These are phyloP conservation scores for Hordeum vulgare DNA, from an alignment of 176 grass and related monocot genomes.

Conservation along the genomic window MorexV3_pseudomolecules_assembly NC_058519.1:355348489-355348988, in stretches of 20 bases:
- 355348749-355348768: not conserved
- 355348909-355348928: not conserved
- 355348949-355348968: not conserved
- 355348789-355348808: not conserved
- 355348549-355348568: slow-evolving; percentile 72
- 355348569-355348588: slow-evolving; percentile 91
- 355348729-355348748: not conserved
- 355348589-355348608: slow-evolving; percentile 81
- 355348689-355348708: slow-evolving; percentile 1
- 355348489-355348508: slow-evolving; percentile 33
- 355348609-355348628: slow-evolving; percentile 80
- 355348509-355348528: slow-evolving; percentile 85
- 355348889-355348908: not conserved
- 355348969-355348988: not conserved
- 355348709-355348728: not conserved
- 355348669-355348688: not conserved
- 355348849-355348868: not conserved
- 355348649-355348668: not conserved
- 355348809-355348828: not conserved
- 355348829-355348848: not conserved
- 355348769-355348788: not conserved
- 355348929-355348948: not conserved
- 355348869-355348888: not conserved
- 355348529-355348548: slow-evolving; percentile 33
- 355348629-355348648: slow-evolving; percentile 70